These are phyloP conservation scores for Sarcodon aspratus DNA, from an alignment of 768 basidiomycete genomes.

Conservation along the genomic window DNA sequence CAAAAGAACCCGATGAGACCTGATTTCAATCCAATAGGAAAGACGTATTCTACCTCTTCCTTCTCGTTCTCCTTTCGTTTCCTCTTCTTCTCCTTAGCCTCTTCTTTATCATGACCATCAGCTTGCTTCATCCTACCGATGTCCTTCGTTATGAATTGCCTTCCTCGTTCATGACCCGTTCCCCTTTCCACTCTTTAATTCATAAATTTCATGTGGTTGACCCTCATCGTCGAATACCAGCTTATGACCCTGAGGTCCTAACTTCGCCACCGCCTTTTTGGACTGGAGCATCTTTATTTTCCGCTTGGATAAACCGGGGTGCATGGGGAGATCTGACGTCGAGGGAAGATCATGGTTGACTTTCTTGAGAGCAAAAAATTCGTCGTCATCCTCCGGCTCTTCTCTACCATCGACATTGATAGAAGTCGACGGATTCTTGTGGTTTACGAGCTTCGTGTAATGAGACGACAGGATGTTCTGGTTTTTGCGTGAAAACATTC, in stretches of 20 bases:
- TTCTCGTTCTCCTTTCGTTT: conserved; percentile 75
- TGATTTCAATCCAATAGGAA: background rate
- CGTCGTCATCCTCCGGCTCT: conserved; percentile 44
- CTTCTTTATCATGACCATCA: conserved; percentile 68
- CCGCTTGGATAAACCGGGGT: conserved; percentile 60
- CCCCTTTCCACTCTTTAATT: conserved; percentile 64
- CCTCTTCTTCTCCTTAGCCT: conserved; percentile 84
- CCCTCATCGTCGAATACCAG: conserved; percentile 90
- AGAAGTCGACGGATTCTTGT: conserved; percentile 11
- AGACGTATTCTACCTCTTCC: conserved; percentile 7
- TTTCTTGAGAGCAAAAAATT: conserved; percentile 93
- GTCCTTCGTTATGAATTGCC: conserved; percentile 56
- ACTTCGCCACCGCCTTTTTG: conserved; percentile 60
- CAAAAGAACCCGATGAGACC: conserved; percentile 1
- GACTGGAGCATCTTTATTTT: conserved; percentile 66
- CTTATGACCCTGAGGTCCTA: conserved; percentile 51
- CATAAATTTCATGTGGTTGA: conserved; percentile 68
- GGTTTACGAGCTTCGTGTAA: conserved; percentile 80
- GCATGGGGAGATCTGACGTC: conserved; percentile 20
- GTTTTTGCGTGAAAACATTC: conserved; percentile 96
- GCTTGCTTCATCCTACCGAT: conserved; percentile 55
- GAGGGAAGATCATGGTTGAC: conserved; percentile 64
- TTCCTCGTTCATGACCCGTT: conserved; percentile 44
- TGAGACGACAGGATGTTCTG: conserved; percentile 87
- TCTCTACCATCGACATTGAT: conserved; percentile 19